phyloP scores from a whole-genome alignment of 352 stramenopile species.

The Globisporangium iwayamae region DNA sequence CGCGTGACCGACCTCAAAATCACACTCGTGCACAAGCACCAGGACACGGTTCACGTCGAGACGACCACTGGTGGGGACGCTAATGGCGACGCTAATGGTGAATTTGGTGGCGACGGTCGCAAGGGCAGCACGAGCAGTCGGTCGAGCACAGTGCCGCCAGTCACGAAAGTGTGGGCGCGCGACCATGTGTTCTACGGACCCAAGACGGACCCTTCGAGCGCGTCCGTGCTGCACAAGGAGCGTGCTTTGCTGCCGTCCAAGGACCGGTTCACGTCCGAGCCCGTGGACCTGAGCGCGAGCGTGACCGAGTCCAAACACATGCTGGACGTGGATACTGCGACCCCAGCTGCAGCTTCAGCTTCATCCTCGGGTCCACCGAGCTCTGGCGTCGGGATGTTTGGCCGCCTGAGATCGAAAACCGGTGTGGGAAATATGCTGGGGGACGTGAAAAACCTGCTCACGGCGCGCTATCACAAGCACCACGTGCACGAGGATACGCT shows the following conservation, averaged over 20 bases:
- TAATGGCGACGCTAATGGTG: neutral
- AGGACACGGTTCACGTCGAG: constrained; percentile 57
- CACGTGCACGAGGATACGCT: constrained; percentile 76
- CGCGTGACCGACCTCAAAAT: constrained; percentile 67
- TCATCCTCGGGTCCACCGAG: neutral
- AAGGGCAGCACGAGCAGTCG: constrained; percentile 10
- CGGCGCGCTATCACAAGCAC: constrained; percentile 52
- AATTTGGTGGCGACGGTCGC: constrained; percentile 12
- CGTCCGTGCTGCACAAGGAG: constrained; percentile 52
- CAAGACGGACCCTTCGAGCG: constrained; percentile 53
- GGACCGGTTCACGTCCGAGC: constrained; percentile 54
- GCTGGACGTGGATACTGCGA: constrained; percentile 22
- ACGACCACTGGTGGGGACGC: constrained; percentile 6
- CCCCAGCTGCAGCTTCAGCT: neutral
- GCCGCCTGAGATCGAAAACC: constrained; percentile 41
- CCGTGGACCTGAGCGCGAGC: constrained; percentile 54
- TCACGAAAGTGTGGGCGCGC: constrained; percentile 37
- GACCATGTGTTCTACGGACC: constrained; percentile 68
- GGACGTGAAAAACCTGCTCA: constrained; percentile 54
- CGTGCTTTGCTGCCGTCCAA: constrained; percentile 32
- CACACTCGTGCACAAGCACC: constrained; percentile 52
- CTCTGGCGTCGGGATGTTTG: constrained; percentile 41
- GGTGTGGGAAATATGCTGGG: constrained; percentile 46
- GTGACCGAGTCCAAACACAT: constrained; percentile 61
- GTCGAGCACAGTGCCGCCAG: neutral